These are phyloP conservation scores for Colletotrichum sp. DNA, from an alignment of 2,329 filamentous ascomycete species.

Conservation along the genomic window DNA sequence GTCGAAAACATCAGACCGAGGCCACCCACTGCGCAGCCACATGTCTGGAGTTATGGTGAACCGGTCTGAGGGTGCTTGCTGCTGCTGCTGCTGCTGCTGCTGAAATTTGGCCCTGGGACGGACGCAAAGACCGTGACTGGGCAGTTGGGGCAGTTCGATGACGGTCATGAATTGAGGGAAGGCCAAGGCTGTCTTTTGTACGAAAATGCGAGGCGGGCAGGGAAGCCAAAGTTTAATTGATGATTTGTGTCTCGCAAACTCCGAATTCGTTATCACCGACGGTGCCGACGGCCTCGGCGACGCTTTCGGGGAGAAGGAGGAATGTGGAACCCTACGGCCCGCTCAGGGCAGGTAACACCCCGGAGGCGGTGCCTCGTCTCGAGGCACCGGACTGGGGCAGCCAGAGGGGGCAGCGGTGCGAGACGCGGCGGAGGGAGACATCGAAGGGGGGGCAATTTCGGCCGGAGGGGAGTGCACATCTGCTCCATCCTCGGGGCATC, in stretches of 20 bases:
- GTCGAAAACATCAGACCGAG: background rate
- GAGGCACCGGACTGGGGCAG: slow-evolving; percentile 7
- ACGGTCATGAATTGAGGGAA: background rate
- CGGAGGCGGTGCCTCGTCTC: background rate
- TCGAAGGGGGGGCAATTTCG: background rate
- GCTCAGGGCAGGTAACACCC: background rate
- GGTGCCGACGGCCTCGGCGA: background rate
- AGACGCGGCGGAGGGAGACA: background rate
- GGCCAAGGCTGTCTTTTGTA: background rate
- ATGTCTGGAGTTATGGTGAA: background rate
- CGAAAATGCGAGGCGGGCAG: background rate
- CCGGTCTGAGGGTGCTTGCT: background rate
- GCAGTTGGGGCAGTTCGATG: background rate
- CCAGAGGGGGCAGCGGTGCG: background rate
- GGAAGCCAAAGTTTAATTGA: background rate
- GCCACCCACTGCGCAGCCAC: background rate
- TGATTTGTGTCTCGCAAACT: background rate
- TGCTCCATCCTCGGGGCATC: background rate
- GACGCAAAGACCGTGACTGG: background rate
- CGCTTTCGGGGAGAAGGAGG: background rate
- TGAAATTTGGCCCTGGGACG: background rate
- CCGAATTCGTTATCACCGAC: background rate
- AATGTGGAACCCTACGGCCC: background rate
- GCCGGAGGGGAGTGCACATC: background rate
- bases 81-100: background rate